Percentiles rank a stretch among this genome's conserved stretches.
These are phyloP conservation scores for Wallacemonas sp. DNA, from an alignment of 208 protist genomes.

Conservation along the genomic window DNA sequence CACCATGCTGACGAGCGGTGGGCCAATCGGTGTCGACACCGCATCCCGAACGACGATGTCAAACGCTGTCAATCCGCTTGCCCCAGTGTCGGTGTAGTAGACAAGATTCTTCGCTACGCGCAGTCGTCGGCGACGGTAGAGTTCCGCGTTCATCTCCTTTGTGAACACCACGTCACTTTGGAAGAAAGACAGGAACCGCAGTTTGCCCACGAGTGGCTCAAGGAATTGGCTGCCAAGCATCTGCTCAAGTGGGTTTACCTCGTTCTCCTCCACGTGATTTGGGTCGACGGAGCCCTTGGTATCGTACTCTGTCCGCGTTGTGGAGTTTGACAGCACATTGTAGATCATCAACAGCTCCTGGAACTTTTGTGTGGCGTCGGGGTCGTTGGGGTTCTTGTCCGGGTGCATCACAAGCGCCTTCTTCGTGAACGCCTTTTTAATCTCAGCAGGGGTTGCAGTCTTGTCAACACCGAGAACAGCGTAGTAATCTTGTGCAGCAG, in stretches of 20 bases:
- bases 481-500: slow-evolving; percentile 42
- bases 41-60: slow-evolving; percentile 35
- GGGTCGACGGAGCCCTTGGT: slow-evolving; percentile 24
- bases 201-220: slow-evolving; percentile 47
- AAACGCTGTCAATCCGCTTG: neutral
- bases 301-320: slow-evolving; percentile 57
- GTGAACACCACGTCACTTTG: slow-evolving; percentile 25
- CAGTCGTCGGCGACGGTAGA: slow-evolving; percentile 41
- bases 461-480: slow-evolving; percentile 40
- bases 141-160: slow-evolving; percentile 20
- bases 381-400: slow-evolving; percentile 64
- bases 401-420: slow-evolving; percentile 68
- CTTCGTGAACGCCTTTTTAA: slow-evolving; percentile 55
- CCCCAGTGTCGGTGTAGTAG: slow-evolving; percentile 32
- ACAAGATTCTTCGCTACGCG: slow-evolving; percentile 48
- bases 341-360: slow-evolving; percentile 67
- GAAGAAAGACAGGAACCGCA: slow-evolving; percentile 36
- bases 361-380: slow-evolving; percentile 45
- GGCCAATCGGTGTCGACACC: slow-evolving; percentile 44
- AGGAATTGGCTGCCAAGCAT: slow-evolving; percentile 40
- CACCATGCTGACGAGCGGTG: slow-evolving; percentile 42
- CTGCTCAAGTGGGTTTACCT: slow-evolving; percentile 37
- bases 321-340: slow-evolving; percentile 58
- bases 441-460: slow-evolving; percentile 46
- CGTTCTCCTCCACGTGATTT: slow-evolving; percentile 15